These are phyloP conservation scores for Lecanosticta acicola DNA, from an alignment of 2,329 filamentous ascomycete genomes.

Conservation along the genomic window DNA sequence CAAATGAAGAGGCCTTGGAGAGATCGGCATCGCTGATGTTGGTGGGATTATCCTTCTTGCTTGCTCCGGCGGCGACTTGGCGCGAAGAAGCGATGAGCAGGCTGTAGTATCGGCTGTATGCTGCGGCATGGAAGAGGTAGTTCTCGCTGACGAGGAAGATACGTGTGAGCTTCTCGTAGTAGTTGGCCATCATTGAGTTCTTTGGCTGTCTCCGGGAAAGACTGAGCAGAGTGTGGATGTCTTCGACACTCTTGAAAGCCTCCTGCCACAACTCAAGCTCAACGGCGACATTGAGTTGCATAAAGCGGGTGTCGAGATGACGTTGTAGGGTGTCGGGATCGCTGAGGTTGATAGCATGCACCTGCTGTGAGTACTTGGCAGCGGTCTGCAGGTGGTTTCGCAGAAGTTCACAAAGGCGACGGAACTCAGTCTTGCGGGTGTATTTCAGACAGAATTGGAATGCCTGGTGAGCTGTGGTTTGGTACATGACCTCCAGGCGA, in stretches of 20 bases:
- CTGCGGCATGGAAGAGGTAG: constrained; percentile 97
- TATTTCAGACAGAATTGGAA: constrained; percentile 99
- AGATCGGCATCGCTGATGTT: constrained; percentile 78
- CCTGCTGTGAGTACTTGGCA: constrained; percentile 97
- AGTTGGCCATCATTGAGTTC: constrained; percentile 99
- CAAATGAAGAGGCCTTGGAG: constrained; percentile 90
- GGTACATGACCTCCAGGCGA: constrained; percentile 93
- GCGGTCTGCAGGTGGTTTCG: constrained; percentile 98
- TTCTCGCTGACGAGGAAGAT: constrained; percentile 99
- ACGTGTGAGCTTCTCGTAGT: constrained; percentile 97
- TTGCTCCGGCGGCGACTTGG: constrained; percentile 73
- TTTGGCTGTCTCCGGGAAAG: constrained; percentile 97
- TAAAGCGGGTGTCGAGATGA: constrained; percentile 95
- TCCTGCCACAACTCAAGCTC: constrained; percentile 99
- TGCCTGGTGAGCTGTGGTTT: constrained; percentile 94
- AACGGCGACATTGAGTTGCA: constrained; percentile 95
- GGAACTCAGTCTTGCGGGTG: constrained; percentile 97
- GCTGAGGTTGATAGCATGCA: constrained; percentile 98
- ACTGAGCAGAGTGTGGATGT: constrained; percentile 95
- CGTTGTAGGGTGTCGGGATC: constrained; percentile 96
- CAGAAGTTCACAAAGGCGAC: constrained; percentile 93
- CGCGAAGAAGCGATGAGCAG: constrained; percentile 85
- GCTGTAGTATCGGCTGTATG: constrained; percentile 96
- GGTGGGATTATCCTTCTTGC: constrained; percentile 90
- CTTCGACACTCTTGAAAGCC: constrained; percentile 97